phyloP scores from a whole-genome alignment of 1,139 yeast species.

The Magnusiomyces ingens region DNA sequence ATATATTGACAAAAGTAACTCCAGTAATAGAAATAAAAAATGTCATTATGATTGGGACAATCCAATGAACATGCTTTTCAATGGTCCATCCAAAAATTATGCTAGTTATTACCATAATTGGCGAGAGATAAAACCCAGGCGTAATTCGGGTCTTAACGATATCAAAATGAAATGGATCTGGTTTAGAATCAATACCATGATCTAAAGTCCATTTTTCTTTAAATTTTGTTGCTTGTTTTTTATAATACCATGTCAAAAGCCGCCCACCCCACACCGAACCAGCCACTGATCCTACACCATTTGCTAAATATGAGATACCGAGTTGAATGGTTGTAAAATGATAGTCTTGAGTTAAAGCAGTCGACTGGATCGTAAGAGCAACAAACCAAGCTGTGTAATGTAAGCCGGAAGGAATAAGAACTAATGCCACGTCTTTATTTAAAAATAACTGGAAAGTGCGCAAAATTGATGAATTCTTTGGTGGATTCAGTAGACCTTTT shows the following conservation, averaged over 20 bases:
- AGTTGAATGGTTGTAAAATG: conserved; percentile 46
- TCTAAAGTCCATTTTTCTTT: conserved; percentile 33
- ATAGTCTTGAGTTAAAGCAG: conserved; percentile 45
- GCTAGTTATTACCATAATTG: conserved; percentile 32
- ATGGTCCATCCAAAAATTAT: conserved; percentile 69
- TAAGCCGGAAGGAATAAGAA: conserved; percentile 49
- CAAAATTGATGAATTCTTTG: conserved; percentile 38
- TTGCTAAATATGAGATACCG: conserved; percentile 50
- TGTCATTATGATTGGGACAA: conserved; percentile 50
- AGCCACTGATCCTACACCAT: conserved; percentile 35
- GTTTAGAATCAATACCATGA: conserved; percentile 18
- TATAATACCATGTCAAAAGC: conserved; percentile 30
- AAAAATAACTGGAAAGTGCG: conserved; percentile 31
- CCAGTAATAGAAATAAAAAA: conserved; percentile 42
- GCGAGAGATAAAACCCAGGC: conserved; percentile 31
- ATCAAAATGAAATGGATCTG: conserved; percentile 31
- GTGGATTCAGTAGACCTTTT: conserved; percentile 22
- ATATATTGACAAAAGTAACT: conserved; percentile 42
- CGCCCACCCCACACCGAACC: conserved; percentile 34
- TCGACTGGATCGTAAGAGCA: conserved; percentile 56
- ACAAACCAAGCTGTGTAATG: conserved; percentile 67
- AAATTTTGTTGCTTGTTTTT: conserved; percentile 39
- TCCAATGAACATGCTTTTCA: conserved; percentile 41
- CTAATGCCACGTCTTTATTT: conserved; percentile 34
- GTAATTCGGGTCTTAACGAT: conserved; percentile 45